Evolutionary conservation across 176 grass and related monocot genomes (phyloP), one percentile per base, ranked within the genome.

Genomic region (Elaeis guineensis): DNA sequence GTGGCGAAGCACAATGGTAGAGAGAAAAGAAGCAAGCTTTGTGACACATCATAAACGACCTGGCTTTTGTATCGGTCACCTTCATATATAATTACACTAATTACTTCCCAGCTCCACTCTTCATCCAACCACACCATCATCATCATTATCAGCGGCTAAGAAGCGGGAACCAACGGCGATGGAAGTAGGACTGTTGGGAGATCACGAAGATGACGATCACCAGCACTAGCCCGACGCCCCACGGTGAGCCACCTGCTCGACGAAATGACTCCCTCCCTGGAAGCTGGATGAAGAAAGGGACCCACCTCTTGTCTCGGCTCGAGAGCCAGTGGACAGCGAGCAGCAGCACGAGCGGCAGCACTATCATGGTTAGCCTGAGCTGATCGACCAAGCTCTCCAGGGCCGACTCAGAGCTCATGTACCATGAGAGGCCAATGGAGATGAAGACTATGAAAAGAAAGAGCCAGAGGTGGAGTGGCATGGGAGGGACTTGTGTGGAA

Each of bases 121-220:
- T 14, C 11, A 2, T 44, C 9, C 35, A 44, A 44, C 2, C 9
- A 12, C 35, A 44, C 35, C 35, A 44, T 11, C 35, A 44, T 12
- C 35, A 14, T 12, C 35, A 44, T 12, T 11, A 44, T 44, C 35
- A 3, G 9, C 35, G 35, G 35, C 63, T 77, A 23, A 77, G 48
- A 49, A 77, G 51, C 62, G 64, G 64, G 55, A 83, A 64, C 54
- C 64, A 77, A 18, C 61, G 65, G 21, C 70, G 44, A 20, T 60
- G 69, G 21, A 59, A 80, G 58, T 39, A 77, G 22, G 77, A 77
- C 66, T 77, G 69, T 29, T 67, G 59, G 55, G 69, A 79, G 63
- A 79, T 62, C 76, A 79, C 57, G 65, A 75, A 59, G 44, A 75
- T 6, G 55, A 80, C 49, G 19, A 80, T 18, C 14, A 80, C 17